phyloP scores from a whole-genome alignment of 257 asterid species.

The Cynanchum wilfordii region DNA sequence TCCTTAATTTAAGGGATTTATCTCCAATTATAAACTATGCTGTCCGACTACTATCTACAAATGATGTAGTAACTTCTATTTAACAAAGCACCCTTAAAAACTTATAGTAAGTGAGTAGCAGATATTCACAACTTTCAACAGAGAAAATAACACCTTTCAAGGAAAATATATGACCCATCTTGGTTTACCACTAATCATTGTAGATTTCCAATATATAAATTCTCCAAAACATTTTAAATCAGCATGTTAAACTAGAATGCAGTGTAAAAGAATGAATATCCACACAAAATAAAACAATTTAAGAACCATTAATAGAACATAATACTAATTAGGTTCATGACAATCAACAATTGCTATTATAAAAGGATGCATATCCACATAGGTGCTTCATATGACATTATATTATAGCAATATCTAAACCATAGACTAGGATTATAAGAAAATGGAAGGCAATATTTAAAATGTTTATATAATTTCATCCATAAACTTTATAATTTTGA shows the following conservation, averaged over 20 bases:
- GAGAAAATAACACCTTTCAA: not conserved
- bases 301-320: not conserved
- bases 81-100: not conserved
- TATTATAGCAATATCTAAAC: not conserved
- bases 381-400: not conserved
- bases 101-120: not conserved
- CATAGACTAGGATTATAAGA: not conserved
- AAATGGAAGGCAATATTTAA: too few relatives aligned
- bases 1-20: not conserved
- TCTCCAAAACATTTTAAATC: not conserved
- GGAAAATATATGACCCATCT: not conserved
- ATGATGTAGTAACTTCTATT: too few relatives aligned
- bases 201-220: not conserved
- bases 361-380: not conserved
- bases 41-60: not conserved
- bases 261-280: not conserved
- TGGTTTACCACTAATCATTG: not conserved
- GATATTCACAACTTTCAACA: too few relatives aligned
- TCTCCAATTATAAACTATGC: not conserved
- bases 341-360: not conserved
- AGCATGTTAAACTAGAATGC: not conserved
- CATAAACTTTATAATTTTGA: too few relatives aligned
- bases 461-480: too few relatives aligned
- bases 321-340: not conserved
- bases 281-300: not conserved